These are phyloP conservation scores for Colletotrichum lentis DNA, from an alignment of 2,329 filamentous ascomycete species.

Conservation along the genomic window DNA sequence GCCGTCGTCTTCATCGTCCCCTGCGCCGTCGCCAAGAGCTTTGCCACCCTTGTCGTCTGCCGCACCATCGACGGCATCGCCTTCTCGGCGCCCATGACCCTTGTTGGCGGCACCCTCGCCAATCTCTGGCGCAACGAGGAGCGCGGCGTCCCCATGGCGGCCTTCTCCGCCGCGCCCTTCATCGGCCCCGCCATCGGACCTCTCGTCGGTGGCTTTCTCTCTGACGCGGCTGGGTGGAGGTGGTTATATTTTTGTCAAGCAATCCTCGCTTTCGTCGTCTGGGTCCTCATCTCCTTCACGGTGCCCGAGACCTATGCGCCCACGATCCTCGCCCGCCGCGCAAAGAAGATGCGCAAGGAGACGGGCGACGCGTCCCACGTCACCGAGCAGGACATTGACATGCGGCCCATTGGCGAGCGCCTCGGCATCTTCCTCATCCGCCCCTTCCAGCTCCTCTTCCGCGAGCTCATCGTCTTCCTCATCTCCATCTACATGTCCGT, in stretches of 20 bases:
- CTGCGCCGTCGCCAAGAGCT: constrained; percentile 79
- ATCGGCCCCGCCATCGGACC: constrained; percentile 81
- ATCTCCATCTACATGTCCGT: constrained; percentile 88
- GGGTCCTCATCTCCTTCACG: constrained; percentile 83
- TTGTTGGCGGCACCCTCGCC: constrained; percentile 82
- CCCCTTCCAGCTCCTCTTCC: constrained; percentile 85
- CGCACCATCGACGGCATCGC: constrained; percentile 82
- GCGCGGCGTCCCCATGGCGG: constrained; percentile 85
- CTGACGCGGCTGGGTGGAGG: constrained; percentile 75
- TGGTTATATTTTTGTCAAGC: constrained; percentile 91
- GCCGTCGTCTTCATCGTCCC: constrained; percentile 84
- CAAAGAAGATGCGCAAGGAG: constrained; percentile 73
- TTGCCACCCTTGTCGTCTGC: constrained; percentile 77
- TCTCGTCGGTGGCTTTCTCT: constrained; percentile 78
- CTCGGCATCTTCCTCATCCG: constrained; percentile 79
- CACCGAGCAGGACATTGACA: constrained; percentile 82
- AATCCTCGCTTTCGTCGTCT: constrained; percentile 75
- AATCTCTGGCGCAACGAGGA: constrained; percentile 88
- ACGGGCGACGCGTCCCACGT: constrained; percentile 74
- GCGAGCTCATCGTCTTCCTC: constrained; percentile 84
- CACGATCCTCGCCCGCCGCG: constrained; percentile 74
- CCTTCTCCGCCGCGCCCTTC: constrained; percentile 84
- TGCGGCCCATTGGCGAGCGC: constrained; percentile 72
- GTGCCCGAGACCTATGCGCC: constrained; percentile 90
- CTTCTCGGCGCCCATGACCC: constrained; percentile 86